Conservation (phyloP, 352 stramenopile genomes). For the Globisporangium okanoganense region DNA sequence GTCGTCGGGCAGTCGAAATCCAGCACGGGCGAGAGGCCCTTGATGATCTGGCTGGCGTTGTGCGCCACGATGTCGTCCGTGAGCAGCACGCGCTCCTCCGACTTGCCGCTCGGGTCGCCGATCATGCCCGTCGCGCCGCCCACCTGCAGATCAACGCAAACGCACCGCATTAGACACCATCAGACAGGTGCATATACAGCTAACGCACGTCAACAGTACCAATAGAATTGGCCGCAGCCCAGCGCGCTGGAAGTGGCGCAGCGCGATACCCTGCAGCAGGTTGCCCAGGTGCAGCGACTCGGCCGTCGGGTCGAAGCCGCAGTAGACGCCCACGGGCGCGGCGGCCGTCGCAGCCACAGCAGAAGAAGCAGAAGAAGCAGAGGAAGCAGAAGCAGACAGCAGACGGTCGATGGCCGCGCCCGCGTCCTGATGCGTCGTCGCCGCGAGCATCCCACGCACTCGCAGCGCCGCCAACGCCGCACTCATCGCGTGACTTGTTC, state of each 20-base stretch:
- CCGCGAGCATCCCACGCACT: slow-evolving; percentile 67
- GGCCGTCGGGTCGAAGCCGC: slow-evolving; percentile 91
- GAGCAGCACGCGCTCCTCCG: slow-evolving; percentile 94
- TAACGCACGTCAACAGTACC: slow-evolving; percentile 13
- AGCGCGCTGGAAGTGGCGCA: slow-evolving; percentile 86
- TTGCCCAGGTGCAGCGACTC: slow-evolving; percentile 91
- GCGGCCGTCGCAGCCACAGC: too few species aligned
- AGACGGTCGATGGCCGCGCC: slow-evolving; percentile 50
- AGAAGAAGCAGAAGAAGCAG: too few species aligned
- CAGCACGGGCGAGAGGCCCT: slow-evolving; percentile 93
- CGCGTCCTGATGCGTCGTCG: slow-evolving; percentile 63
- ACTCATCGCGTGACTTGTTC: slow-evolving; percentile 45
- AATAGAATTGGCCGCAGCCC: slow-evolving; percentile 90
- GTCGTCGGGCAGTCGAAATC: slow-evolving; percentile 88
- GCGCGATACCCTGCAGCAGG: slow-evolving; percentile 78
- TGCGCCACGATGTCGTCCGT: slow-evolving; percentile 90
- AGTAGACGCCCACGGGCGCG: slow-evolving; percentile 61
- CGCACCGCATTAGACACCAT: too few species aligned
- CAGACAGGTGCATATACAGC: neutral
- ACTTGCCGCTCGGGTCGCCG: slow-evolving; percentile 98
- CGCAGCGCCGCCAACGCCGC: slow-evolving; percentile 56
- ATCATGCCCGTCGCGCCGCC: slow-evolving; percentile 91
- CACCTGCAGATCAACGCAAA: slow-evolving; percentile 21
- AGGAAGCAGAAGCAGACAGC: slow-evolving; percentile 18
- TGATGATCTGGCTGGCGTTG: slow-evolving; percentile 90